A percentile compares a stretch with the other conserved stretches of the same genome.
These are phyloP conservation scores for Cercospora sesami DNA, from an alignment of 2,329 filamentous ascomycete species.

Conservation along the genomic window DNA sequence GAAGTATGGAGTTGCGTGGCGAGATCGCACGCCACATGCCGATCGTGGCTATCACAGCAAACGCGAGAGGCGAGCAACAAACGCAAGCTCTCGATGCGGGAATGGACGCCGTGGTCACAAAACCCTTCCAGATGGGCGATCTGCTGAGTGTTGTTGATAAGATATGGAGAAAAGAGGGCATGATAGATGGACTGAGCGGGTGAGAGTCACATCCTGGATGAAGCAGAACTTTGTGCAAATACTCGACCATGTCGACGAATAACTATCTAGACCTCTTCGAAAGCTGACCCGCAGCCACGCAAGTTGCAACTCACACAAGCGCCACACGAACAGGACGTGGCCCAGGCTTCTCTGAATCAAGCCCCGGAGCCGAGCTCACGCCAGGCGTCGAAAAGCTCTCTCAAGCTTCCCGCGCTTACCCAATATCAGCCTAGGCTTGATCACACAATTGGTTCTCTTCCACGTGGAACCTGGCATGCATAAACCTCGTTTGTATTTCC, in stretches of 20 bases:
- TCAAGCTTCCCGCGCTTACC: constrained; percentile 6
- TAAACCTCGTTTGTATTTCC: background rate
- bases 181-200: background rate
- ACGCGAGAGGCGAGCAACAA: constrained; percentile 58
- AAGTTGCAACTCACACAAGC: background rate
- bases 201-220: background rate
- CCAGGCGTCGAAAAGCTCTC: constrained; percentile 4
- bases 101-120: constrained; percentile 59
- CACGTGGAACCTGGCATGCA: constrained; percentile 7
- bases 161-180: constrained; percentile 6
- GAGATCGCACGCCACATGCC: constrained; percentile 61
- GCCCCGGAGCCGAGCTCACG: constrained; percentile 8
- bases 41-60: constrained; percentile 75
- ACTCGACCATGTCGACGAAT: background rate
- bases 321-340: background rate
- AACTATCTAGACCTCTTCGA: background rate
- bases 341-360: constrained; percentile 10
- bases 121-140: constrained; percentile 43
- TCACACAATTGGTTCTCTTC: background rate
- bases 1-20: constrained; percentile 42
- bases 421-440: constrained; percentile 5
- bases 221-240: background rate
- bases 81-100: constrained; percentile 67
- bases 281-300: background rate
- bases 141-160: constrained; percentile 48